Evolutionary conservation across 2,329 filamentous ascomycete species (phyloP), one percentile per base, ranked within the genome.

Genomic region (Dothideomycetes sp.): DNA sequence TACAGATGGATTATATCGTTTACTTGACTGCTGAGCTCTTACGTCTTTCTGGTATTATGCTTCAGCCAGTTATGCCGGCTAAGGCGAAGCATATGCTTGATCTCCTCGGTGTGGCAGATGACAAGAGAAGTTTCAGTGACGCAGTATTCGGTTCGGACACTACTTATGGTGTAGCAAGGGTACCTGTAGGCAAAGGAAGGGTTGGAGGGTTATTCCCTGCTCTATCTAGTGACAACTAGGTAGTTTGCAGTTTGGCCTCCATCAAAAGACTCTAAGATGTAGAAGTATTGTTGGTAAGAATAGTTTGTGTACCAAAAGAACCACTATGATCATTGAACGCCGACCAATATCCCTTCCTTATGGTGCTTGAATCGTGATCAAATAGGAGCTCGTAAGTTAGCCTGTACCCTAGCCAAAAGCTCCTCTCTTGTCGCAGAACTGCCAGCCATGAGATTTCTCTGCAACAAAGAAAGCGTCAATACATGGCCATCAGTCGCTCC

Each of bases 1-100:
- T 41, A 31, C 60, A 70, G 2, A 63, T 80, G 12, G 65, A 80
- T 48, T 67, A 70, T 50, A 71, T 74, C 25, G 69, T 98, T 19
- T 95, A 76, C 58, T 70, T 82, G 30, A 69, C 71, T 30, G 74
- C 80, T 7, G 91, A 98, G 62, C 74, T 82, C 4, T 59, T 95
- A 33, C 81, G 91, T 25, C 76, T 95, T 17, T 68, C 71, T 1
- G 85, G 80, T 11, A 94, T 98, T 51, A 67, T 96, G 33, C 66
- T 98, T 31, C 88, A 94, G 60, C 87, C 91, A 1, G 84, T 88
- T 55, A 94, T 98, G 73, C 91, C 91, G 0, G 69, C 66, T 28
- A 94, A 93, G 60, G 74, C 85, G 33, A 62, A 64, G 9, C 65
- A 76, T 49, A 62, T 95, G 22, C 72, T 98, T 1, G 82, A 94